Percentiles rank a stretch among this genome's conserved stretches.
These are phyloP conservation scores for Niebla homalea DNA, from an alignment of 495 filamentous ascomycete genomes.

Conservation along the genomic window DNA sequence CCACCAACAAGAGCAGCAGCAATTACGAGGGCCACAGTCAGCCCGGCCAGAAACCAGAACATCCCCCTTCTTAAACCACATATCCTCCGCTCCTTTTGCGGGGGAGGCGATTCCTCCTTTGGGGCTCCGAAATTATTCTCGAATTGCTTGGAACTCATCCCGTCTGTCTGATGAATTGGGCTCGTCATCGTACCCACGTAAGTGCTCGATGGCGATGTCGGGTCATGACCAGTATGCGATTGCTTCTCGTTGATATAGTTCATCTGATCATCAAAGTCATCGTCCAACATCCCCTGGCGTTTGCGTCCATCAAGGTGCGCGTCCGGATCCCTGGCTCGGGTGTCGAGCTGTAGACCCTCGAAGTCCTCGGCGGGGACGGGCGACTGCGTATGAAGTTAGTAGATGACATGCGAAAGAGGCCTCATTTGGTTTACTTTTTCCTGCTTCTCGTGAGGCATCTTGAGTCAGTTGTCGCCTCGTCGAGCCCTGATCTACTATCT, in stretches of 20 bases:
- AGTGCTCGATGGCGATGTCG: conserved; percentile 6
- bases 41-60: conserved; percentile 15
- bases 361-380: conserved; percentile 9
- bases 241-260: conserved; percentile 11
- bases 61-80: conserved; percentile 10
- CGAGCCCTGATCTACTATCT: too few species aligned
- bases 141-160: not conserved
- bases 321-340: conserved; percentile 11
- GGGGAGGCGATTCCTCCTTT: not conserved
- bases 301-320: conserved; percentile 1
- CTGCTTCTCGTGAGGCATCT: conserved; percentile 1
- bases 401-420: not conserved
- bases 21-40: conserved; percentile 11
- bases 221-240: conserved; percentile 1
- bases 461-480: not conserved
- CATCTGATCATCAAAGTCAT: conserved; percentile 2
- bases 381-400: conserved; percentile 1
- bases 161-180: not conserved
- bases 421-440: too few species aligned
- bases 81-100: conserved; percentile 9
- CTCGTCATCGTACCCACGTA: not conserved
- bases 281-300: conserved; percentile 4
- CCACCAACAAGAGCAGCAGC: conserved; percentile 14
- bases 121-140: not conserved
- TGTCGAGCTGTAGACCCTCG: conserved; percentile 17